phyloP scores from a whole-genome alignment of 352 stramenopile species.

The Globisporangium yorkense region DNA sequence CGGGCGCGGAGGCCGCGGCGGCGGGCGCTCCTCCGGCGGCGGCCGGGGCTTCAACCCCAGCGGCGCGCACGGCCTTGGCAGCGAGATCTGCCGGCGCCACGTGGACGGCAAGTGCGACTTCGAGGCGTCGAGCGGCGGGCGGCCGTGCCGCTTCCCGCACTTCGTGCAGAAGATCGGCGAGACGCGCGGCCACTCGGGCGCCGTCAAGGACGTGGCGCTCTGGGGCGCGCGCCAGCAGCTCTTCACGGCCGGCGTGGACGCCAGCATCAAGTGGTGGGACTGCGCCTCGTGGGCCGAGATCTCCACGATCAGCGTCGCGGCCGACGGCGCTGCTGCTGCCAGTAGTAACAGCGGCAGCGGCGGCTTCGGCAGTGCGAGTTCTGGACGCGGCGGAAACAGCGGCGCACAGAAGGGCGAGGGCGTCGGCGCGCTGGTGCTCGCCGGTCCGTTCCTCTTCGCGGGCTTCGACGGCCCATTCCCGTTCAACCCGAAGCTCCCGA shows the following conservation, averaged over 20 bases:
- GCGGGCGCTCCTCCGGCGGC: slow-evolving; percentile 27
- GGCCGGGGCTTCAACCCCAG: slow-evolving; percentile 25
- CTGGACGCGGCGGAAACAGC: slow-evolving; percentile 9
- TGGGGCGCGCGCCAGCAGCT: slow-evolving; percentile 69
- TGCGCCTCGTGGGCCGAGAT: slow-evolving; percentile 75
- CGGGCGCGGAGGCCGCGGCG: slow-evolving; percentile 23
- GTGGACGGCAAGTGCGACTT: slow-evolving; percentile 66
- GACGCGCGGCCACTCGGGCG: slow-evolving; percentile 59
- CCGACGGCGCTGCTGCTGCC: slow-evolving; percentile 14
- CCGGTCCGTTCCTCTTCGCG: slow-evolving; percentile 73
- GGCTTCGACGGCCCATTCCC: slow-evolving; percentile 71
- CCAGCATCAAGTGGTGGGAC: slow-evolving; percentile 80
- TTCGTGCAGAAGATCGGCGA: slow-evolving; percentile 83
- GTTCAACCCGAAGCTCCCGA: slow-evolving; percentile 40
- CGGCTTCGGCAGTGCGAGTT: slow-evolving; percentile 13
- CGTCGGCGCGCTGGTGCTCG: slow-evolving; percentile 61
- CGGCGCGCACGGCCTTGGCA: slow-evolving; percentile 25
- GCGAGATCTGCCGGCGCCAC: slow-evolving; percentile 65
- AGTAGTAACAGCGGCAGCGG: background rate
- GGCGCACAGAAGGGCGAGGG: slow-evolving; percentile 39
- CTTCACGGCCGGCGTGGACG: slow-evolving; percentile 66
- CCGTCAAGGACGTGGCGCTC: slow-evolving; percentile 78
- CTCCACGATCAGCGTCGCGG: slow-evolving; percentile 58
- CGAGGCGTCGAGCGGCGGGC: slow-evolving; percentile 27
- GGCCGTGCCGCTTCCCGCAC: slow-evolving; percentile 71